Percentiles rank a stretch among this genome's conserved stretches.
phyloP scores from a whole-genome alignment of 1,284 basidiomycete species.

The Ceratobasidium sp. region DNA sequence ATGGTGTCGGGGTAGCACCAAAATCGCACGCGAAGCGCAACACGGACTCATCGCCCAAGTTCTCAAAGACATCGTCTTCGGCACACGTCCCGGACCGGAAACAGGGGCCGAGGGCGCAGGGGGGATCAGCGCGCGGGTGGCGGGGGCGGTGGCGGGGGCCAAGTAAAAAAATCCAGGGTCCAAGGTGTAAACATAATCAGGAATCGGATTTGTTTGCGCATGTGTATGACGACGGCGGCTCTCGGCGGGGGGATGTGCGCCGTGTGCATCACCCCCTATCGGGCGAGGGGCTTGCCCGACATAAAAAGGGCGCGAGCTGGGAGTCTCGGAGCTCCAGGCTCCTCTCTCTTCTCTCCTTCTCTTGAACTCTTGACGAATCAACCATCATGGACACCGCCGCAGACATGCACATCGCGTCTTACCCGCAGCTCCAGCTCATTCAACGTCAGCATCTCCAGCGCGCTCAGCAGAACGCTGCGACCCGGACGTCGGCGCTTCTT shows the following conservation, averaged over 20 bases:
- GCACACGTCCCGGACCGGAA: conserved; percentile 46
- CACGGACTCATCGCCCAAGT: conserved; percentile 92
- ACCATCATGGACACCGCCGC: conserved; percentile 29
- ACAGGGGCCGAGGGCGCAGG: conserved; percentile 14
- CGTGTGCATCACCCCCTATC: conserved; percentile 19
- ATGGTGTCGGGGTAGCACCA: conserved; percentile 68
- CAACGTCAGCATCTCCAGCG: conserved; percentile 41
- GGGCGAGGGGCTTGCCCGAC: conserved; percentile 28
- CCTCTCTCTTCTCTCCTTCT: not conserved
- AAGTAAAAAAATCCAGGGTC: conserved; percentile 4
- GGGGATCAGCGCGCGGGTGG: conserved; percentile 18
- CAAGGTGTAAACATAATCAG: not conserved
- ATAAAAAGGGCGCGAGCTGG: not conserved
- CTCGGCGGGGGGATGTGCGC: conserved; percentile 15
- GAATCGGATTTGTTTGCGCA: not conserved
- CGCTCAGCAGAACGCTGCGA: conserved; percentile 25
- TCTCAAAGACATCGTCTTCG: conserved; percentile 86
- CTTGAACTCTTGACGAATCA: not conserved
- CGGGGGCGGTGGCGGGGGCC: conserved; percentile 44
- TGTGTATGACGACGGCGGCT: too few relatives aligned
- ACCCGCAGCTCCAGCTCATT: conserved; percentile 44
- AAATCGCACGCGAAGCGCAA: conserved; percentile 89
- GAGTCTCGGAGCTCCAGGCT: not conserved
- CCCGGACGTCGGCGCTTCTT: conserved; percentile 3
- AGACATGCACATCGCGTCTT: conserved; percentile 41